These are phyloP conservation scores for Psilocybe cubensis DNA, from an alignment of 768 basidiomycete species.

Conservation along the genomic window DNA sequence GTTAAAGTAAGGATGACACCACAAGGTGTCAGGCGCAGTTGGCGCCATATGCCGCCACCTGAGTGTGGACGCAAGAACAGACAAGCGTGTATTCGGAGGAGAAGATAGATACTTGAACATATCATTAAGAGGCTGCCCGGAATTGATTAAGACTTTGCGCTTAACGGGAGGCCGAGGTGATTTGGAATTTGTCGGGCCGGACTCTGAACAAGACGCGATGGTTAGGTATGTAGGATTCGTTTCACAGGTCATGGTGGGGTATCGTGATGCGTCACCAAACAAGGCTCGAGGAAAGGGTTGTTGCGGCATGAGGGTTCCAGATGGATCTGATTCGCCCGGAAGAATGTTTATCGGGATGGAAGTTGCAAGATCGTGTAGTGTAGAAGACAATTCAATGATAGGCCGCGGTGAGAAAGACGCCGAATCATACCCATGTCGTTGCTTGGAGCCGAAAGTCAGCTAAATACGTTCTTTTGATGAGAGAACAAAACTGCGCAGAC, in stretches of 20 bases:
- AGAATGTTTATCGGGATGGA: slow-evolving; percentile 86
- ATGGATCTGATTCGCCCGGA: slow-evolving; percentile 87
- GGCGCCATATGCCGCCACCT: slow-evolving; percentile 98
- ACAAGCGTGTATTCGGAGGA: slow-evolving; percentile 71
- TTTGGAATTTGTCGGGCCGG: slow-evolving; percentile 24
- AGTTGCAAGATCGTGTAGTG: slow-evolving; percentile 75
- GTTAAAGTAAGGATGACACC: slow-evolving; percentile 94
- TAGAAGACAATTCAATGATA: slow-evolving; percentile 64
- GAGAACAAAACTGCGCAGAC: slow-evolving; percentile 24
- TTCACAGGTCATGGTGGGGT: slow-evolving; percentile 71
- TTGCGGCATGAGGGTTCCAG: slow-evolving; percentile 89
- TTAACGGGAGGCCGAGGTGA: slow-evolving; percentile 28
- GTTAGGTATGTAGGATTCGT: slow-evolving; percentile 92
- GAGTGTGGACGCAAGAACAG: slow-evolving; percentile 78
- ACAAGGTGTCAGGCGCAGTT: slow-evolving; percentile 97
- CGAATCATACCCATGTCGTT: slow-evolving; percentile 67
- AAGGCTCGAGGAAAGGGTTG: slow-evolving; percentile 92
- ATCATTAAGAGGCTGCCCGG: slow-evolving; percentile 94
- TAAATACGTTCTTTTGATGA: slow-evolving; percentile 3
- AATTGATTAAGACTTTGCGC: slow-evolving; percentile 77
- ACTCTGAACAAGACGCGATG: slow-evolving; percentile 47
- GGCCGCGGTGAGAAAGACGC: slow-evolving; percentile 78
- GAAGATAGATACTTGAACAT: slow-evolving; percentile 90
- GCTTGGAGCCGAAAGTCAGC: slow-evolving; percentile 39
- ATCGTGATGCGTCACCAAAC: slow-evolving; percentile 69